phyloP scores from a whole-genome alignment of 1,284 basidiomycete genomes.

The Cutaneotrichosporon mucoides region DNA sequence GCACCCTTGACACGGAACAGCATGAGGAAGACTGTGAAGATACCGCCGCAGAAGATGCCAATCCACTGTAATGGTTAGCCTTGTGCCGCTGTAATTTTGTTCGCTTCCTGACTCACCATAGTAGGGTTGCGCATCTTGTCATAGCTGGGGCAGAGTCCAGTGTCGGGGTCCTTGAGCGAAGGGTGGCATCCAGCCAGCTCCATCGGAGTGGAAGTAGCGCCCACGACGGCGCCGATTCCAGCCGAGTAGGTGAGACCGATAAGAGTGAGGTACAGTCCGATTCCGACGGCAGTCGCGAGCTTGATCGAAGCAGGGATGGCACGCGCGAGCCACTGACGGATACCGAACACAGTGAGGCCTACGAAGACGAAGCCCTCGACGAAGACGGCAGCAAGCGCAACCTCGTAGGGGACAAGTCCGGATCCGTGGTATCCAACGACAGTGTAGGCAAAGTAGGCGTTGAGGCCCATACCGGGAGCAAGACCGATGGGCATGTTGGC shows the following conservation, averaged over 20 bases:
- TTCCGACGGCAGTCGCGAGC: constrained; percentile 77
- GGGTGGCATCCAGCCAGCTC: constrained; percentile 73
- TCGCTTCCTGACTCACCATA: constrained; percentile 5
- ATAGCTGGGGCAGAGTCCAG: constrained; percentile 61
- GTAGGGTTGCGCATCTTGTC: constrained; percentile 49
- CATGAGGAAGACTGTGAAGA: constrained; percentile 73
- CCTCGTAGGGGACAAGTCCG: constrained; percentile 69
- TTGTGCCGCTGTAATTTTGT: constrained; percentile 41
- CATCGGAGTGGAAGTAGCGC: constrained; percentile 66
- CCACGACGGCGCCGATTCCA: constrained; percentile 74
- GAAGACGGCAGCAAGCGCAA: constrained; percentile 84
- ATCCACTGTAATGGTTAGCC: constrained; percentile 59
- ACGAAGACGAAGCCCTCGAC: constrained; percentile 86
- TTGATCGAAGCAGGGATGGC: constrained; percentile 83
- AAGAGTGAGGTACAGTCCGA: constrained; percentile 65
- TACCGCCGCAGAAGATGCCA: constrained; percentile 82
- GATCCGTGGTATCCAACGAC: constrained; percentile 71
- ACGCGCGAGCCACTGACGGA: constrained; percentile 85
- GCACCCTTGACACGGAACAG: constrained; percentile 76
- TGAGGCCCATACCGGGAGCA: constrained; percentile 68
- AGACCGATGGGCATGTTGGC: constrained; percentile 46
- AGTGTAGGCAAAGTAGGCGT: constrained; percentile 87
- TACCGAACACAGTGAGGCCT: constrained; percentile 71
- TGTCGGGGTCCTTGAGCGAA: constrained; percentile 27
- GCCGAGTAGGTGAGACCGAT: constrained; percentile 55